Evolutionary conservation across 2,329 filamentous ascomycete species (phyloP), one percentile per base, ranked within the genome.

Genomic region (Apiospora pterosperma): DNA sequence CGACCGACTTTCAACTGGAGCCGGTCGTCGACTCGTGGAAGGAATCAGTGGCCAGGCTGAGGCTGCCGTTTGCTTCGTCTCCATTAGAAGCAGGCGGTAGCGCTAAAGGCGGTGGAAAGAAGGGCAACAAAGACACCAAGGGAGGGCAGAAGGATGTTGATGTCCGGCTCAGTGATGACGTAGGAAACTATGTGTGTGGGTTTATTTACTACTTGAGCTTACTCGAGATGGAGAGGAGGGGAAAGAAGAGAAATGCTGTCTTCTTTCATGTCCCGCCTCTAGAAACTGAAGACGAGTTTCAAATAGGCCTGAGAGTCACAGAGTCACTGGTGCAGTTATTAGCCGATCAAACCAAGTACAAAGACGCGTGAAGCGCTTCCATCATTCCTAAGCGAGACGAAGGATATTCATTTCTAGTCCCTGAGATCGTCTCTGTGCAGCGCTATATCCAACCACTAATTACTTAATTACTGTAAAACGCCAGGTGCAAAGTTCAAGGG

Each of bases 231-330:
- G 21, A 31, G 25, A 25, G 62, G 42, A 59, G 10, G 7, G n/a
- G 59, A 10, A 31, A 34, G 16, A 38, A 16, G 44, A 21, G 59
- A n/a, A 41, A 31, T 36, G 55, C 36, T 5, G 59, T 62, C n/a
- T 64, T 64, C 59, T 58, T 64, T 8, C 63, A 64, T 48, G 63
- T 64, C 16, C 59, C 63, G n/a, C 63, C 44, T 1, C 36, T 64
- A 19, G 34, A 11, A 21, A 52, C 41, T 11, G 59, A 64, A 2
- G 63, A 62, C 4, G 63, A 25, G 6, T 23, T 62, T 4, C 2
- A 21, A 5, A 36, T 36, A 11, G 63, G 59, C 5, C 1, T 55
- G 8, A 34, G 12, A 7, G 48, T 55, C 6, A 55, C 48, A 3
- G 28, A 34, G 19, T 11, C 16, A 19, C 28, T 55, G 4, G 8